phyloP scores from a whole-genome alignment of 2,329 filamentous ascomycete species.

The Ophiostoma sp. region DNA sequence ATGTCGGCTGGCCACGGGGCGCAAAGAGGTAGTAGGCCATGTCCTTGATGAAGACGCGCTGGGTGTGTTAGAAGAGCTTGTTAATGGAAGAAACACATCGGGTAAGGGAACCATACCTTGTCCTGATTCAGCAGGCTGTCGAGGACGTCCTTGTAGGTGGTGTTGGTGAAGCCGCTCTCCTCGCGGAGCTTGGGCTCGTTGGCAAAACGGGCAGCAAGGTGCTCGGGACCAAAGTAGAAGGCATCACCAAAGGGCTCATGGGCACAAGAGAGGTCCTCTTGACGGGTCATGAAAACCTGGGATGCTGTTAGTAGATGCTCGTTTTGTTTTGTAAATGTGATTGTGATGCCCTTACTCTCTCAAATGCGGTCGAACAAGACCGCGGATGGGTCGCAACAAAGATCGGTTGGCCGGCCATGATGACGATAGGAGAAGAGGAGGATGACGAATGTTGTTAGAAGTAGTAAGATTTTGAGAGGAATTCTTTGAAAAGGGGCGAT shows the following conservation, averaged over 20 bases:
- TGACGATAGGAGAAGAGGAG: background rate
- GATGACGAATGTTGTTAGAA: background rate
- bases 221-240: conserved; percentile 93
- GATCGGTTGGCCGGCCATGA: conserved; percentile 77
- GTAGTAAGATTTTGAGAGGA: background rate
- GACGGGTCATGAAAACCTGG: conserved; percentile 94
- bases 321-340: background rate
- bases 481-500: background rate
- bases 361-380: conserved; percentile 95
- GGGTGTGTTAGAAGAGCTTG: background rate
- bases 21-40: conserved; percentile 91
- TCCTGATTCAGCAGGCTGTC: conserved; percentile 71
- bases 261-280: conserved; percentile 75
- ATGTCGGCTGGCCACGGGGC: conserved; percentile 65
- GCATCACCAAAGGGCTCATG: conserved; percentile 98
- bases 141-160: conserved; percentile 76
- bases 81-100: conserved; percentile 20
- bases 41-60: conserved; percentile 96
- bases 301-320: background rate
- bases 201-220: conserved; percentile 76
- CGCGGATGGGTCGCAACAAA: conserved; percentile 93
- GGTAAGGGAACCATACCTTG: conserved; percentile 23
- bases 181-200: conserved; percentile 59
- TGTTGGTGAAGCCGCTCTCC: conserved; percentile 65
- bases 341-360: conserved; percentile 63